Evolutionary conservation across 768 basidiomycete genomes (phyloP).

Genomic region (Russula ochroleuca): DNA sequence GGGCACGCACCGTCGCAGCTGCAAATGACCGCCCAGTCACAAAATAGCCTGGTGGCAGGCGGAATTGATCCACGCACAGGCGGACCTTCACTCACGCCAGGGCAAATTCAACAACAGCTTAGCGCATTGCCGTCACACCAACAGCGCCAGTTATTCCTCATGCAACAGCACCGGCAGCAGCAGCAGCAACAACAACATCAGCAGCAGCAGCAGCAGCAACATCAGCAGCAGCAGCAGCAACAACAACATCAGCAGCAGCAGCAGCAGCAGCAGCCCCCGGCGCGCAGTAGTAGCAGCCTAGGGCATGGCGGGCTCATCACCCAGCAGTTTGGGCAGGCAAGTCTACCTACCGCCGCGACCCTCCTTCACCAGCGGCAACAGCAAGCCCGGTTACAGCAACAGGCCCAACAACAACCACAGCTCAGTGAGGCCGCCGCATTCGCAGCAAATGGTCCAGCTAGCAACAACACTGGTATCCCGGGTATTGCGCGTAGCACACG

Average conservation of each 20-base stretch:
- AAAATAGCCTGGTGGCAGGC: conserved; percentile 11
- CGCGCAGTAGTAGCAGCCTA: conserved; percentile 12
- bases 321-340: conserved; percentile 16
- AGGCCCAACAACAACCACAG: conserved; percentile 25
- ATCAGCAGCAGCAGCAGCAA: background rate
- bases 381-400: conserved; percentile 39
- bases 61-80: conserved; percentile 27
- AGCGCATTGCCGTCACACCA: conserved; percentile 32
- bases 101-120: conserved; percentile 30
- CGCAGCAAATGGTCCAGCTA: conserved; percentile 35
- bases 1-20: conserved; percentile 18
- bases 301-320: conserved; percentile 15
- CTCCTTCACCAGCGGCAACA: conserved; percentile 32
- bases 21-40: conserved; percentile 21
- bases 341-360: conserved; percentile 6
- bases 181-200: background rate
- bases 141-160: conserved; percentile 46
- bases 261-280: conserved; percentile 30
- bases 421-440: conserved; percentile 44
- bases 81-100: conserved; percentile 31
- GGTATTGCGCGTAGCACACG: conserved; percentile 72
- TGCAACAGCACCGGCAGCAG: conserved; percentile 29
- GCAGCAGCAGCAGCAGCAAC: background rate
- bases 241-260: conserved; percentile 38
- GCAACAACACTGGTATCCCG: conserved; percentile 42